phyloP scores from a whole-genome alignment of 139 green algal genomes.

The Asterochloris erici region DNA sequence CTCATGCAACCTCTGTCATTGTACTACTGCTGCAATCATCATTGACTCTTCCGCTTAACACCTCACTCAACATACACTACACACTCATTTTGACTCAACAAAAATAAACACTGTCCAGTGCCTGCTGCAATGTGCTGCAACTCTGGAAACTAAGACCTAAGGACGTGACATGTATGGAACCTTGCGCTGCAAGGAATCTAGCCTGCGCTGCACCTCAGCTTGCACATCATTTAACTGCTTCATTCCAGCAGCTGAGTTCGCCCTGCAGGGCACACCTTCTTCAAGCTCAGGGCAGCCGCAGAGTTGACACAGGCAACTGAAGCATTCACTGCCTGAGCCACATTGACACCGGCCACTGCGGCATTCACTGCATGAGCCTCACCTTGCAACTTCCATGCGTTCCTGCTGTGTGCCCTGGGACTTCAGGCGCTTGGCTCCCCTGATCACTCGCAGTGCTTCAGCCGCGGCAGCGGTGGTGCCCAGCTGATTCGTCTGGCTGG shows the following conservation, averaged over 20 bases:
- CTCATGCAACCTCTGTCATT: too few relatives aligned
- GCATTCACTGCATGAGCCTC: background rate
- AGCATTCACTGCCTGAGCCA: background rate
- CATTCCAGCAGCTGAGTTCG: too few relatives aligned
- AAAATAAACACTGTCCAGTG: background rate
- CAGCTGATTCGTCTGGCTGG: too few relatives aligned
- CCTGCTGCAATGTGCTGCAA: background rate
- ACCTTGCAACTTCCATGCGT: background rate
- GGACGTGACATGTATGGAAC: background rate
- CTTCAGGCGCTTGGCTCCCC: too few relatives aligned
- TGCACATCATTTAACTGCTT: too few relatives aligned
- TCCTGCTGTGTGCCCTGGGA: too few relatives aligned
- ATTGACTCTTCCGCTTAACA: constrained; percentile 12
- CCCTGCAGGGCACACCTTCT: too few relatives aligned
- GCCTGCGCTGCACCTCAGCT: background rate
- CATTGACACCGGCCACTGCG: too few relatives aligned
- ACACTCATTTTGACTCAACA: background rate
- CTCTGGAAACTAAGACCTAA: background rate
- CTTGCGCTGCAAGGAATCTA: background rate
- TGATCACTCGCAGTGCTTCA: too few relatives aligned
- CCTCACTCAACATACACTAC: background rate
- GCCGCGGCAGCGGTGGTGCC: too few relatives aligned
- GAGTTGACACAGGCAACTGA: too few relatives aligned
- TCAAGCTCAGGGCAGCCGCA: too few relatives aligned
- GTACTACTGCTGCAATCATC: background rate